A percentile compares a stretch with the other conserved stretches of the same genome.
These are phyloP conservation scores for Omphalotus olearius DNA, from an alignment of 1,284 basidiomycete genomes.

Conservation along the genomic window DNA sequence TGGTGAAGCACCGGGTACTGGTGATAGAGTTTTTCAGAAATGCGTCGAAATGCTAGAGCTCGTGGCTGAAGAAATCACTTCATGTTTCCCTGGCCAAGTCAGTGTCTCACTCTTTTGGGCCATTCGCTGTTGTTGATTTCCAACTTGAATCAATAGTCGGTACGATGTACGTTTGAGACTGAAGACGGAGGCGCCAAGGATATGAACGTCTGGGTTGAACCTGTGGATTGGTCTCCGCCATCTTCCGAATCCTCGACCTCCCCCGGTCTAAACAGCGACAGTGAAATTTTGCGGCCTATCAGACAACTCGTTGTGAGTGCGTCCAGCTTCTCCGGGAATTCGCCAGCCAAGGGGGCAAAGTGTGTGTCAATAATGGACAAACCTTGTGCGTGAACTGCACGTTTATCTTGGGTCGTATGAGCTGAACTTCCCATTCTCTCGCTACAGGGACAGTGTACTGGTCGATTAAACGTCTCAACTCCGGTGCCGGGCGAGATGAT, in stretches of 20 bases:
- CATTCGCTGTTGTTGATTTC: background rate
- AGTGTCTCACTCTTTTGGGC: conserved; percentile 18
- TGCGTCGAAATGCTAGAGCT: conserved; percentile 74
- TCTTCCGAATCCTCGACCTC: background rate
- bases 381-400: conserved; percentile 34
- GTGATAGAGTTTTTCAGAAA: conserved; percentile 75
- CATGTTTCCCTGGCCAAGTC: conserved; percentile 67
- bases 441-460: conserved; percentile 55
- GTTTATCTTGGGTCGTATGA: background rate
- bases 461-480: conserved; percentile 35
- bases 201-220: conserved; percentile 67
- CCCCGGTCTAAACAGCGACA: conserved; percentile 19
- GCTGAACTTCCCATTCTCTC: background rate
- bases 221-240: conserved; percentile 36
- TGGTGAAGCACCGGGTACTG: conserved; percentile 51
- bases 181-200: conserved; percentile 92
- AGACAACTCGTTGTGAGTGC: conserved; percentile 31
- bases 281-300: conserved; percentile 31
- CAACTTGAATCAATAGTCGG: conserved; percentile 32
- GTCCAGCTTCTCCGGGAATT: conserved; percentile 29
- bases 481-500: conserved; percentile 17
- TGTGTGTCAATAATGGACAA: conserved; percentile 29
- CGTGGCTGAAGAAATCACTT: conserved; percentile 57
- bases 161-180: conserved; percentile 75
- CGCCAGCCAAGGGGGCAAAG: conserved; percentile 26